Evolutionary conservation across 495 filamentous ascomycete genomes (phyloP).

Genomic region (Hypoxylon rickii): DNA sequence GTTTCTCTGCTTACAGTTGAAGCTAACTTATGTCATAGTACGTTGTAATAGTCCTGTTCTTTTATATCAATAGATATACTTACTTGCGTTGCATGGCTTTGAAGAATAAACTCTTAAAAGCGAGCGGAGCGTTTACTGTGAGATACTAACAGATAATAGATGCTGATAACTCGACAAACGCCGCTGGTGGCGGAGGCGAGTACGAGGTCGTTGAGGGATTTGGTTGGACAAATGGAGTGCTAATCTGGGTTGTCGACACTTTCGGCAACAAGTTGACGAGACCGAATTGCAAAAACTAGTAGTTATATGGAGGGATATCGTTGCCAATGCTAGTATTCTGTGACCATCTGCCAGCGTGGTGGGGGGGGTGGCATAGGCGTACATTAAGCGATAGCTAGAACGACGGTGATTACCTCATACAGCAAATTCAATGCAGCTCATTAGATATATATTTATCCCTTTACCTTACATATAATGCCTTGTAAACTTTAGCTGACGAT

Average conservation of each 20-base stretch:
- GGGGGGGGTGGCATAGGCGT: too few relatives aligned
- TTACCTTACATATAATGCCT: constrained; percentile 16
- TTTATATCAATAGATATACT: too few relatives aligned
- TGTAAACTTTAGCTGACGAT: constrained; percentile 21
- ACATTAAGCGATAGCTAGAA: too few relatives aligned
- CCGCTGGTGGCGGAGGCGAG: constrained; percentile 54
- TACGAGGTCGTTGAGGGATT: constrained; percentile 58
- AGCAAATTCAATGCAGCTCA: too few relatives aligned
- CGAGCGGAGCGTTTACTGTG: not conserved
- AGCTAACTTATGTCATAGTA: constrained; percentile 25
- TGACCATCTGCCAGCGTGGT: too few relatives aligned
- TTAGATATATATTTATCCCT: constrained; percentile 27
- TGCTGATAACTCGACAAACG: constrained; percentile 50
- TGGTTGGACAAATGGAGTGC: constrained; percentile 57
- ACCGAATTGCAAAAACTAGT: constrained; percentile 51
- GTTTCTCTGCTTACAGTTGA: too few relatives aligned
- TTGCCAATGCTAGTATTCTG: too few relatives aligned
- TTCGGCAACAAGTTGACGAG: constrained; percentile 47
- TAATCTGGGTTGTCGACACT: constrained; percentile 54
- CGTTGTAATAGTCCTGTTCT: too few relatives aligned
- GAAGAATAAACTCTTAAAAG: not conserved
- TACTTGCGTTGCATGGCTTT: not conserved
- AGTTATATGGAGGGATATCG: too few relatives aligned
- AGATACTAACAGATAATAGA: constrained; percentile 26
- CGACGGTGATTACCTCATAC: too few relatives aligned